A percentile compares a stretch with the other conserved stretches of the same genome.
Conservation (phyloP, 495 filamentous ascomycete genomes). For the Hypoxylon fragiforme region DNA sequence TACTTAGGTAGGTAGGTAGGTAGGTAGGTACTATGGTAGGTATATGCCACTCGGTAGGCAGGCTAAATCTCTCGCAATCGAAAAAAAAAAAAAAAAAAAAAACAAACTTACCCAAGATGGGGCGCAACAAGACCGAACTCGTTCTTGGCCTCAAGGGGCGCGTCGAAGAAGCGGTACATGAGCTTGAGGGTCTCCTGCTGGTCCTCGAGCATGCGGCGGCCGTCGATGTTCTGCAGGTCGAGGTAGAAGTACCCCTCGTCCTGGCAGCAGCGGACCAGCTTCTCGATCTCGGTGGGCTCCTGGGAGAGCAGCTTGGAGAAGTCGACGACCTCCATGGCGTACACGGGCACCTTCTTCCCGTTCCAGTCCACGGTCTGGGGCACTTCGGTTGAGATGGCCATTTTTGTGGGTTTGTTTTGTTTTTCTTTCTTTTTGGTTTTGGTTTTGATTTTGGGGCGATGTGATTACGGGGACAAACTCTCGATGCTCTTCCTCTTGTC, state of each 20-base stretch:
- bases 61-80: too few species aligned
- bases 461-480: slow-evolving; percentile 1
- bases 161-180: slow-evolving; percentile 56
- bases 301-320: slow-evolving; percentile 52
- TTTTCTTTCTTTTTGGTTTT: slow-evolving; percentile 5
- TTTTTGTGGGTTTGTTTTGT: slow-evolving; percentile 33
- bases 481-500: not conserved
- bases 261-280: slow-evolving; percentile 52
- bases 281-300: slow-evolving; percentile 53
- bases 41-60: too few species aligned
- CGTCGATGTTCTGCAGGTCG: slow-evolving; percentile 53
- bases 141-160: slow-evolving; percentile 53
- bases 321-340: slow-evolving; percentile 52
- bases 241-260: slow-evolving; percentile 61
- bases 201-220: slow-evolving; percentile 50
- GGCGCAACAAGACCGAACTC: slow-evolving; percentile 51
- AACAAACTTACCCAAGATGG: slow-evolving; percentile 47
- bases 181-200: slow-evolving; percentile 53
- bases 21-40: not conserved
- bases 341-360: slow-evolving; percentile 56
- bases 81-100: too few species aligned
- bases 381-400: slow-evolving; percentile 47
- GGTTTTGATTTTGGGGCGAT: slow-evolving; percentile 8
- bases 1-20: not conserved
- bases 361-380: slow-evolving; percentile 53